Base-by-base conservation (phyloP, 2,329 filamentous ascomycete species). In the Pseudopyrenochaeta lycopersici region DNA sequence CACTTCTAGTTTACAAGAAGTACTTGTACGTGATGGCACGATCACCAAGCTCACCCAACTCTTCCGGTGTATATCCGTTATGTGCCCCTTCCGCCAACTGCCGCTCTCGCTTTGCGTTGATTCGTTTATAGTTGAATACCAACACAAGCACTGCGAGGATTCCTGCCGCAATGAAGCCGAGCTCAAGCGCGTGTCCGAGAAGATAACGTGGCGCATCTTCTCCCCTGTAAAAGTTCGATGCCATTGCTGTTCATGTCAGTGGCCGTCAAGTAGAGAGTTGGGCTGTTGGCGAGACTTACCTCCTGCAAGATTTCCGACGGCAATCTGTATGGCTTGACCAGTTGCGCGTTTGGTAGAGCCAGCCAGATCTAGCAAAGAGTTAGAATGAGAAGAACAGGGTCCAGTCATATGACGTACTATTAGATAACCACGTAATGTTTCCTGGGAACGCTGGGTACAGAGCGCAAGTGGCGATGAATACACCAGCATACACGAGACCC, bases 181-280 rank as follows among this genome's bases (percentile, higher is more conserved):
- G 77, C 46, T 83, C 82, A 11, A 84, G 68, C 1, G 78, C 75
- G 60, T 85, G 82, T 0, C 82, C 82, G 2, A 84, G 76, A 4
- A 78, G 72, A 53, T 84, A 85, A 17, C 76, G 75, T 0, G 83
- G 82, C 1, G 75, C 71, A 58, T 84, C 82, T 43, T 75, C 64
- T 0, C 70, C 53, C 10, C 88, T 82, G 63, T 91, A 91, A 63
- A 91, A 90, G 64, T 91, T 91, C 4, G 86, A 88, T 0, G 88
- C 86, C 83, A 90, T 89, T 1, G 87, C 88, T 76, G 44, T 11
- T 4, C 11, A 27, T 7, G 49, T 70, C 48, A 68, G 58, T 17
- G 32, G 30, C 10, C 3, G 12, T 35, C n/a, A n/a, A n/a, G n/a
- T 17, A 4, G 11, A 2, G 1, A 33, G 15, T 32, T 15, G 27